Evolutionary conservation across 2,329 filamentous ascomycete species (phyloP), one percentile per base, ranked within the genome.

Genomic region (Colletotrichum agaves): DNA sequence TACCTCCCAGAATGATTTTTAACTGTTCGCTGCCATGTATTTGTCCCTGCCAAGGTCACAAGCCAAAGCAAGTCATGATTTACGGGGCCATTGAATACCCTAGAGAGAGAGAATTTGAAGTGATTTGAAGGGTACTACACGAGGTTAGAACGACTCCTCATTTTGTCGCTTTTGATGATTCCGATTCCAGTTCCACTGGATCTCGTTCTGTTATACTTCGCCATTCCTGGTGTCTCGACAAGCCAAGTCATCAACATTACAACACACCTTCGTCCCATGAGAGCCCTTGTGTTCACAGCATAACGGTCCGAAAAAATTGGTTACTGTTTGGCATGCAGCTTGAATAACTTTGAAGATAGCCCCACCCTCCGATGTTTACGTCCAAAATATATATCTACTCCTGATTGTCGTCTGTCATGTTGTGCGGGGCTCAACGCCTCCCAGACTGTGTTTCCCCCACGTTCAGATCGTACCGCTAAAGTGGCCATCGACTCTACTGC

Each of bases 401-500:
- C 61, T 37, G 23, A 60, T 55, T 55, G 61, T 58, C 46, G 64
- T 60, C 61, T 60, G 61, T 55, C 43, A 39, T 60, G 47, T 44
- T 64, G 41, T 65, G 35, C 41, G 61, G 61, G 61, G 55, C 61
- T 43, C 49, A 39, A 55, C 60, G 61, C 65, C 65, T 68, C 65
- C 31, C 61, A 43, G 49, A 59, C 61, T 65, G 58, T 49, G 47
- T 47, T 43, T 64, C 33, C 47, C 49, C n/a, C 60, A 21, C 19
- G 27, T 49, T 41, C 23, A 37, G 56, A 39, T 21, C 46, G 15
- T 53, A 41, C 53, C 61, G 17, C 21, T 43, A 15, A 56, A 15
- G 59, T 35, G 37, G 19, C 17, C 47, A 23, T 17, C 4, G 37
- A 44, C 41, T 56, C 72, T 79, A 79, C 77, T 88, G 88, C 78